A percentile compares a stretch with the other conserved stretches of the same genome.
phyloP scores from a whole-genome alignment of 805 yeast genomes.

The Komagataella ulmi region DNA sequence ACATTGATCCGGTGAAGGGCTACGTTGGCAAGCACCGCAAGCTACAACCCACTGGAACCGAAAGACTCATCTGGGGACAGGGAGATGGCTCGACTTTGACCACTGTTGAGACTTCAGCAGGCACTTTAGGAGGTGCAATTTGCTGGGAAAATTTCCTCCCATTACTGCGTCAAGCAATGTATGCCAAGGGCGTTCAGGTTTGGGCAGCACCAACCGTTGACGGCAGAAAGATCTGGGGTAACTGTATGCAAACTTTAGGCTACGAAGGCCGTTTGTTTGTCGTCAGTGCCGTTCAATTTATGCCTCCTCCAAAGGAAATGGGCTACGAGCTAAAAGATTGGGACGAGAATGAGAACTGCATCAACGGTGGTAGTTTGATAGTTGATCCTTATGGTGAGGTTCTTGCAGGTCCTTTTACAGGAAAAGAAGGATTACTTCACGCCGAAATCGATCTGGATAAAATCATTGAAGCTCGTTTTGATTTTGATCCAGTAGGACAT shows the following conservation, averaged over 20 bases:
- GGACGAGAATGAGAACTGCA: constrained; percentile 17
- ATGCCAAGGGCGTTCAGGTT: constrained; percentile 26
- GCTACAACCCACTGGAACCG: constrained; percentile 29
- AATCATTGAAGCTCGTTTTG: constrained; percentile 24
- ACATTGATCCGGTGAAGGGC: constrained; percentile 23
- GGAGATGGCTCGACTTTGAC: constrained; percentile 33
- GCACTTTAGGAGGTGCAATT: constrained; percentile 29
- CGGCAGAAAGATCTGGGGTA: constrained; percentile 28
- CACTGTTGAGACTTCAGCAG: constrained; percentile 20
- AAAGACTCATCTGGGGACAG: constrained; percentile 30
- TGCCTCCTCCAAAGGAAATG: constrained; percentile 15
- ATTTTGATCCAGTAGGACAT: constrained; percentile 29
- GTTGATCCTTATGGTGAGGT: constrained; percentile 28
- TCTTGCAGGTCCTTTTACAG: constrained; percentile 27
- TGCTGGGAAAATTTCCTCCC: constrained; percentile 36
- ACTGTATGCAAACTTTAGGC: constrained; percentile 26
- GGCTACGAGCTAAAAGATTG: constrained; percentile 11
- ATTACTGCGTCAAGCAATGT: constrained; percentile 24
- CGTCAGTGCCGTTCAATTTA: constrained; percentile 26
- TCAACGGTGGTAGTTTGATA: constrained; percentile 27
- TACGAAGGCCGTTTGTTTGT: constrained; percentile 27
- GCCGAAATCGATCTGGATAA: constrained; percentile 26
- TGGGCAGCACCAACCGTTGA: constrained; percentile 33
- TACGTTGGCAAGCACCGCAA: constrained; percentile 29
- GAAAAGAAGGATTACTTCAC: constrained; percentile 24